phyloP scores from a whole-genome alignment of 768 basidiomycete genomes.

The Russula lepida region DNA sequence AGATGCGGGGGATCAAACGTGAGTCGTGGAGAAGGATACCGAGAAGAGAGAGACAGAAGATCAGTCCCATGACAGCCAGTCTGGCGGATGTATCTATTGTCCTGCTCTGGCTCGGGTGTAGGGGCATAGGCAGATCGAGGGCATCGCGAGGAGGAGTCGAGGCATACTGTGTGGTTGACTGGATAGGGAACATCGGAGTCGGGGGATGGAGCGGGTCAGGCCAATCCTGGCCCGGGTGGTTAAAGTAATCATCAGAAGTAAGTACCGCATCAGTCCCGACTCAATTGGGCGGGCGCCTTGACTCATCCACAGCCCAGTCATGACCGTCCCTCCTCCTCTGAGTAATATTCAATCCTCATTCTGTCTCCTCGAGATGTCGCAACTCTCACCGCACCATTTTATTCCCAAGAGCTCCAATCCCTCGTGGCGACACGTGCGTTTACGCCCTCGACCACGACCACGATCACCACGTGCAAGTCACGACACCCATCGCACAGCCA shows the following conservation, averaged over 20 bases:
- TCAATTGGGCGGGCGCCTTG: too few relatives aligned
- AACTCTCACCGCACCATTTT: constrained; percentile 37
- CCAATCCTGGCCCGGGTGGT: not conserved
- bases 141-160: not conserved
- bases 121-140: too few relatives aligned
- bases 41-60: constrained; percentile 54
- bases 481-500: constrained; percentile 47
- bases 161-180: not conserved
- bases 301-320: not conserved
- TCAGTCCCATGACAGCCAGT: constrained; percentile 37
- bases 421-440: constrained; percentile 23
- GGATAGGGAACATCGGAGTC: not conserved
- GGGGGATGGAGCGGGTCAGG: not conserved
- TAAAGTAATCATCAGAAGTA: not conserved
- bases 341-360: constrained; percentile 35
- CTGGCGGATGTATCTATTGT: not conserved
- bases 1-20: not conserved
- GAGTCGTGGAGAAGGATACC: constrained; percentile 35
- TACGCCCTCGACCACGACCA: not conserved
- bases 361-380: constrained; percentile 56
- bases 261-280: constrained; percentile 13
- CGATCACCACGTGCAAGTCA: not conserved
- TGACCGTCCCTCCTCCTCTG: not conserved
- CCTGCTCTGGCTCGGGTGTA: not conserved
- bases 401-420: constrained; percentile 33